phyloP scores from a whole-genome alignment of 1,284 basidiomycete species.

The Cryptococcus sp. region DNA sequence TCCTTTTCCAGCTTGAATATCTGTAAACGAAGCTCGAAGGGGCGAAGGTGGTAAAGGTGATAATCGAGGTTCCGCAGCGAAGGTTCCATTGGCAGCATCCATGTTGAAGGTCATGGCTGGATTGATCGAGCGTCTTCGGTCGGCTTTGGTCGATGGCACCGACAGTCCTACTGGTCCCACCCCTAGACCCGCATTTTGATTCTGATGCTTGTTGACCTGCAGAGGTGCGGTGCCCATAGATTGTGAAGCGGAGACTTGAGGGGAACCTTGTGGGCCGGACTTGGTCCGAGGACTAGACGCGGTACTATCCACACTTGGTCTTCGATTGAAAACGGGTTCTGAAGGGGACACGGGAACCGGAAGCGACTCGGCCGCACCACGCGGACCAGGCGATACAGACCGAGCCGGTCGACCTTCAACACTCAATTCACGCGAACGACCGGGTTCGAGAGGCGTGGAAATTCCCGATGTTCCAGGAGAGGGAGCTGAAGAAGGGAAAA shows the following conservation, averaged over 20 bases:
- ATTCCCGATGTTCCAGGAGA: constrained; percentile 1
- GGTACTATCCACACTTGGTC: neutral
- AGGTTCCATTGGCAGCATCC: constrained; percentile 34
- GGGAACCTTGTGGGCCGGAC: constrained; percentile 1
- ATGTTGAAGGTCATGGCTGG: constrained; percentile 45
- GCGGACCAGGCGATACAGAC: constrained; percentile 14
- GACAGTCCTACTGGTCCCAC: constrained; percentile 34
- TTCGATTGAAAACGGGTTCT: constrained; percentile 3
- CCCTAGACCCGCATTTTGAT: constrained; percentile 15
- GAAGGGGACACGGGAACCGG: constrained; percentile 23
- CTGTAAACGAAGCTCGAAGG: constrained; percentile 36
- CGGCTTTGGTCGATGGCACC: constrained; percentile 40
- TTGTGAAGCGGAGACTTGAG: constrained; percentile 5
- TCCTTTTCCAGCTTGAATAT: constrained; percentile 14
- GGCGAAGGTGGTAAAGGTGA: constrained; percentile 44
- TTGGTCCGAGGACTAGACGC: constrained; percentile 4
- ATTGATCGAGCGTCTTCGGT: constrained; percentile 47
- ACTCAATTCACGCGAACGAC: neutral
- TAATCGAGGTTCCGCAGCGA: constrained; percentile 29
- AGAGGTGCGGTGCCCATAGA: constrained; percentile 3
- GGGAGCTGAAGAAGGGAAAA: neutral
- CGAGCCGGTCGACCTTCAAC: constrained; percentile 13
- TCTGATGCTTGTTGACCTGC: constrained; percentile 6
- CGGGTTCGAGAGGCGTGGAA: neutral
- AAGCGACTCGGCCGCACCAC: constrained; percentile 11